These are phyloP conservation scores for Colletotrichum camelliae DNA, from an alignment of 2,329 filamentous ascomycete species.

Conservation along the genomic window DNA sequence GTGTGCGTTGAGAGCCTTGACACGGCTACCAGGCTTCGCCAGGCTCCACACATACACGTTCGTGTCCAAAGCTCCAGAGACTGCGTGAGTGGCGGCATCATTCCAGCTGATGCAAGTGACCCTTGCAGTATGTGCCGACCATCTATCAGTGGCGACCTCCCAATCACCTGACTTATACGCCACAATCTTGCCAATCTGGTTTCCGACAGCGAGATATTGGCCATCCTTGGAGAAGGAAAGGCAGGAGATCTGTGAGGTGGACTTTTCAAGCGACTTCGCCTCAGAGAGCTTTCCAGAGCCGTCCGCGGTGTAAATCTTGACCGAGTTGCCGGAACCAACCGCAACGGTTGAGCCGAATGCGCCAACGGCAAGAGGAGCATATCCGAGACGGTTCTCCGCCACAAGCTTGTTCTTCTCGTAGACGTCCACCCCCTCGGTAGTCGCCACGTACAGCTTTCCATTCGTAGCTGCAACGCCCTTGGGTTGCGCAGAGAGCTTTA, in stretches of 20 bases:
- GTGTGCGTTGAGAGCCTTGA: constrained; percentile 87
- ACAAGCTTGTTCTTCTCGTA: constrained; percentile 67
- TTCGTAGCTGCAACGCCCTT: constrained; percentile 70
- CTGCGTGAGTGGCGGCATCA: constrained; percentile 75
- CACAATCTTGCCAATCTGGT: constrained; percentile 84
- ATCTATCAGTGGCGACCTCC: constrained; percentile 78
- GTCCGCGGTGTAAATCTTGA: constrained; percentile 75
- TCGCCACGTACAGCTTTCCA: constrained; percentile 62
- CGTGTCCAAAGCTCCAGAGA: constrained; percentile 86
- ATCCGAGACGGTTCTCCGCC: constrained; percentile 63
- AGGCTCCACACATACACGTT: constrained; percentile 94
- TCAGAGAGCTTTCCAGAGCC: constrained; percentile 61
- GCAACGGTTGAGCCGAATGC: constrained; percentile 73
- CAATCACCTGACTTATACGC: constrained; percentile 73
- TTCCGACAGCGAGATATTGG: constrained; percentile 81
- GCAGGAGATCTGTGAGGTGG: constrained; percentile 75
- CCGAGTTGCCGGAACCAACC: constrained; percentile 75
- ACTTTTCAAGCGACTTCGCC: constrained; percentile 65
- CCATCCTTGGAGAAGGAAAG: constrained; percentile 85
- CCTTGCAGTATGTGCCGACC: constrained; percentile 66
- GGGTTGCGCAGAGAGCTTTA: constrained; percentile 79
- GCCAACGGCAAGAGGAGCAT: constrained; percentile 74
- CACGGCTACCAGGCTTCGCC: constrained; percentile 79
- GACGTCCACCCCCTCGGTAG: constrained; percentile 54
- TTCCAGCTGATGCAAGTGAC: constrained; percentile 76